Evolutionary conservation across 2,329 filamentous ascomycete genomes (phyloP).

Genomic region (Apiospora malaysiana): DNA sequence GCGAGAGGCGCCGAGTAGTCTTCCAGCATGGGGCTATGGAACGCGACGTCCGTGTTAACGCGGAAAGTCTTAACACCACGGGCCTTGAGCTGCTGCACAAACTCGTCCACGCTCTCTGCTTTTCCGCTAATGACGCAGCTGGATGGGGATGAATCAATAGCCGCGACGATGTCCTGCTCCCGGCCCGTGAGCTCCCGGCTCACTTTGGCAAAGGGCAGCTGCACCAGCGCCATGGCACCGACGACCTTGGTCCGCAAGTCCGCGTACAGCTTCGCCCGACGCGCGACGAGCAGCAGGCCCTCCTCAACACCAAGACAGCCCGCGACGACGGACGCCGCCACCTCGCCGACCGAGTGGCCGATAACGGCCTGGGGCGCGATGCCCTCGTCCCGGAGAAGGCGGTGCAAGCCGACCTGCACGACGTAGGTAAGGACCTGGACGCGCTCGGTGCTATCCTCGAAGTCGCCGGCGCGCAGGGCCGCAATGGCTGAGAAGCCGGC

Average conservation of each 20-base stretch:
- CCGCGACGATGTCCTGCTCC: slow-evolving; percentile 36
- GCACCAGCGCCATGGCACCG: slow-evolving; percentile 32
- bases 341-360: slow-evolving; percentile 49
- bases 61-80: slow-evolving; percentile 39
- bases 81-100: slow-evolving; percentile 33
- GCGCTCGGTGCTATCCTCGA: slow-evolving; percentile 33
- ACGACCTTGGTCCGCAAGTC: slow-evolving; percentile 20
- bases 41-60: slow-evolving; percentile 48
- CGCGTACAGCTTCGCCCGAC: slow-evolving; percentile 37
- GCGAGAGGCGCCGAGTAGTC: slow-evolving; percentile 38
- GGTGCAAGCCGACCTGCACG: slow-evolving; percentile 41
- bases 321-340: slow-evolving; percentile 45
- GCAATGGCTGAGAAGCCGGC: slow-evolving; percentile 32
- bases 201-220: slow-evolving; percentile 38
- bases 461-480: slow-evolving; percentile 30
- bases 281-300: slow-evolving; percentile 42
- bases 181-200: slow-evolving; percentile 30
- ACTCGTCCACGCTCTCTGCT: slow-evolving; percentile 23
- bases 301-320: slow-evolving; percentile 41
- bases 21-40: slow-evolving; percentile 46
- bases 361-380: slow-evolving; percentile 43
- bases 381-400: slow-evolving; percentile 34
- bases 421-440: slow-evolving; percentile 44
- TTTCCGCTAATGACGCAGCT: slow-evolving; percentile 43
- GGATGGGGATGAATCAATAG: slow-evolving; percentile 43